Evolutionary conservation across 371 early-diverging fungal genomes (phyloP).

Genomic region (Mucor velutinosus): DNA sequence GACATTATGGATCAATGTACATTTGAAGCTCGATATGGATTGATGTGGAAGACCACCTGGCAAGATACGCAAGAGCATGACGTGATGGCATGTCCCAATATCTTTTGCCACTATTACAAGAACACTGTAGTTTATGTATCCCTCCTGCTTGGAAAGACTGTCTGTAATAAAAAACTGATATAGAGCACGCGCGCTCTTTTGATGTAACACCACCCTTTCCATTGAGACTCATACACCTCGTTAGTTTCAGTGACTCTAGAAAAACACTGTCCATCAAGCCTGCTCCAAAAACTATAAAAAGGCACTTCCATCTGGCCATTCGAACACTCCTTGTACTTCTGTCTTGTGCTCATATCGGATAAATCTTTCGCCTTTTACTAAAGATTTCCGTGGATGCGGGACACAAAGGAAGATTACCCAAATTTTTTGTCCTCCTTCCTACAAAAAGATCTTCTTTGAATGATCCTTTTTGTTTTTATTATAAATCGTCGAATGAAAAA

Average conservation of each 20-base stretch:
- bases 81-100: background rate
- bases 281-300: slow-evolving; percentile 15
- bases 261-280: background rate
- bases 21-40: background rate
- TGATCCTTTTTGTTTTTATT: background rate
- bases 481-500: slow-evolving; percentile 5
- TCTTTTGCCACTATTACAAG: background rate
- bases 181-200: background rate
- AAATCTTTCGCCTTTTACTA: slow-evolving; percentile 63
- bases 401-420: slow-evolving; percentile 47
- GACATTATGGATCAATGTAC: background rate
- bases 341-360: slow-evolving; percentile 54
- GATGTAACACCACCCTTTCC: background rate
- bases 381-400: slow-evolving; percentile 59
- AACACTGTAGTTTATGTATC: background rate
- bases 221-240: background rate
- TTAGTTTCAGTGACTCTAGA: background rate
- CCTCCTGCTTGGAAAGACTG: background rate
- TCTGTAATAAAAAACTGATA: background rate
- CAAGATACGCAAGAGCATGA: background rate
- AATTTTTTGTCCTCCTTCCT: slow-evolving; percentile 42
- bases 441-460: background rate
- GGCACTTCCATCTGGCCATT: background rate
- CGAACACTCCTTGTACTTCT: slow-evolving; percentile 38
- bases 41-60: background rate